Evolutionary conservation across 2,329 filamentous ascomycete genomes (phyloP), one percentile per base, ranked within the genome.

Genomic region (Epicoccum sorghinum): DNA sequence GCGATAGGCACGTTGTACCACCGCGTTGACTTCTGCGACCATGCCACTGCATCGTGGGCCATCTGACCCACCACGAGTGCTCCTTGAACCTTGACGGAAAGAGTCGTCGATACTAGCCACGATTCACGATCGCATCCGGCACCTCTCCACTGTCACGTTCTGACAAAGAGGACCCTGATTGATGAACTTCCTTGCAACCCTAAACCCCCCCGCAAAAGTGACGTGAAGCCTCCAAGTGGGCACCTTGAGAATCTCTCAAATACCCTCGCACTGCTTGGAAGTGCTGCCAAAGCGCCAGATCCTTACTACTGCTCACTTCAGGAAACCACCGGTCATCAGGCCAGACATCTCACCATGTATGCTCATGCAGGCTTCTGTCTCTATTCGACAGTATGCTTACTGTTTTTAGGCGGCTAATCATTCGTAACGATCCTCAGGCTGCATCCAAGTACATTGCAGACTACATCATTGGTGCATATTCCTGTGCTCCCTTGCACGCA

Each of bases 401-500:
- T 48, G 45, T 51, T 55, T 64, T 32, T 66, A 95, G 91, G 90
- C 87, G 90, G 79, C 85, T 95, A 69, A 93, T 95, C 75, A 89
- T 95, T 71, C 84, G 89, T 72, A 87, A 93, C 73, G 83, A 91
- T 68, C 82, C 88, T 64, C 75, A 81, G 49, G 79, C 82, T 58
- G 89, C 89, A 52, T 90, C 89, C 68, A 80, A 82, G 65, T 92
- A 93, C 75, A 89, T 93, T 62, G 89, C 90, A 58, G 87, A 90
- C 74, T 92, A 93, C 76, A 88, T 95, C 66, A 86, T 93, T 76
- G 82, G 85, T 87, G 80, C 64, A 47, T 59, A 39, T 24, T 39
- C 49, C 48, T 39, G 57, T 48, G 43, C 3, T 47, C 52, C 65
- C 64, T 69, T 63, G 67, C 55, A 66, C 55, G 45, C 61, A 56